Conservation (phyloP, 2,329 filamentous ascomycete genomes). For the Botryotinia convoluta region DNA sequence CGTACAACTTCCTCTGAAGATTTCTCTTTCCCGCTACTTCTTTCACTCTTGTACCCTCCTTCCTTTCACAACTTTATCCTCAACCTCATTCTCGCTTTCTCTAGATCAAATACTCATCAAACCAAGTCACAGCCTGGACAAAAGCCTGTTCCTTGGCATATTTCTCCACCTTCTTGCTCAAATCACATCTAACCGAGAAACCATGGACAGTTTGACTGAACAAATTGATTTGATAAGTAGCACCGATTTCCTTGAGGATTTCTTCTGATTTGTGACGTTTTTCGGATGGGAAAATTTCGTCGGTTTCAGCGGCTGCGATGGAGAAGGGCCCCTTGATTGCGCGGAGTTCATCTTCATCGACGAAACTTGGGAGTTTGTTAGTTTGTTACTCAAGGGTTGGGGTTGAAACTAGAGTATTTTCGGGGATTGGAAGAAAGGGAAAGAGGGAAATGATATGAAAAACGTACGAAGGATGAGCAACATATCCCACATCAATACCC, state of each 20-base stretch:
- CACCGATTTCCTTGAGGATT: conserved; percentile 55
- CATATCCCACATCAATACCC: conserved; percentile 65
- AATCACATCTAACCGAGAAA: conserved; percentile 67
- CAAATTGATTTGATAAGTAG: conserved; percentile 67
- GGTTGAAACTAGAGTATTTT: not conserved
- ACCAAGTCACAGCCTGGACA: conserved; percentile 73
- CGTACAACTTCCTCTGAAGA: not conserved
- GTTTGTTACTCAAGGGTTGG: not conserved
- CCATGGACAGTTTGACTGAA: conserved; percentile 72
- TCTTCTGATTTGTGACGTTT: conserved; percentile 63
- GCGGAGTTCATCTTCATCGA: conserved; percentile 63
- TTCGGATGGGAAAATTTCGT: conserved; percentile 62
- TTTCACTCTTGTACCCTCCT: not conserved
- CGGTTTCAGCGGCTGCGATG: conserved; percentile 56
- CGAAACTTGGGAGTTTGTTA: conserved; percentile 46
- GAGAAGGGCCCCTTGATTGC: conserved; percentile 66
- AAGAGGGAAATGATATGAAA: not conserved
- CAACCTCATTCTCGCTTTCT: not conserved
- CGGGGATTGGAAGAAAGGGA: not conserved
- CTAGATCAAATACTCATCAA: conserved; percentile 57
- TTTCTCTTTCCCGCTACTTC: not conserved
- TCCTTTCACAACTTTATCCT: too few species aligned
- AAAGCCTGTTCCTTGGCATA: conserved; percentile 83
- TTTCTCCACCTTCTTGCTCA: conserved; percentile 53
- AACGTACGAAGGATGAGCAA: conserved; percentile 65